Evolutionary conservation across 495 filamentous ascomycete genomes (phyloP), one percentile per base, ranked within the genome.

Genomic region (Terfezia claveryi): DNA sequence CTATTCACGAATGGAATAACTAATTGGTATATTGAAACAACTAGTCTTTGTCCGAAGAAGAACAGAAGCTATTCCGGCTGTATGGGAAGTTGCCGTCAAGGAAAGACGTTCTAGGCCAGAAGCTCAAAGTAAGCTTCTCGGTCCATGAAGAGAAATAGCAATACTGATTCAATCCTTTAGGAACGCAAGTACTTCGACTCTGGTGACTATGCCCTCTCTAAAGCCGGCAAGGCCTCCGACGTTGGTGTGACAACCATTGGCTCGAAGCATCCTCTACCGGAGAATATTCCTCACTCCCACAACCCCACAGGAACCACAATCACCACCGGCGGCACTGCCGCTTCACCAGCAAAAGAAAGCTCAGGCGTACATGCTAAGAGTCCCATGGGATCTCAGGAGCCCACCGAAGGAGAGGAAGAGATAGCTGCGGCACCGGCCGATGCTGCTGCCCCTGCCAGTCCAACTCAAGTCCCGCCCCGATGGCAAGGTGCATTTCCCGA

Each of bases 181-280:
- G 88, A 94, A 68, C 88, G 92, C 70, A 98, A 96, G 73, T 98
- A 95, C 72, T 98, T 98, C 69, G 91, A 98, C 74, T 87, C 81
- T 54, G 89, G 89, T 62, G 89, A 96, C 71, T 96, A 96, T 60
- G 92, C 91, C 64, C 82, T 96, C 71, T 89, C 83, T 69, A 96
- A 98, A 74, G 92, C 91, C 50, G 91, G 92, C 68, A 98, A 96
- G 71, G 87, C 87, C 67, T 83, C 87, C 57, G 84, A 91, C 67
- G 82, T 89, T 62, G 91, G 89, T 65, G 86, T 92, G 37, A 91
- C 89, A 67, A 82, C 79, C 66, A 85, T 98, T 66, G 91, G 91
- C 60, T 85, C 82, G 59, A 82, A 92, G 68, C 91, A 98, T 69
- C 91, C 91, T 36, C 78, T 87, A 52, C 91, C 91, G 55, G 89